These are phyloP conservation scores for Cryptosporidium parvum DNA, from an alignment of 169 alveolate genomes.

Conservation along the genomic window DNA sequence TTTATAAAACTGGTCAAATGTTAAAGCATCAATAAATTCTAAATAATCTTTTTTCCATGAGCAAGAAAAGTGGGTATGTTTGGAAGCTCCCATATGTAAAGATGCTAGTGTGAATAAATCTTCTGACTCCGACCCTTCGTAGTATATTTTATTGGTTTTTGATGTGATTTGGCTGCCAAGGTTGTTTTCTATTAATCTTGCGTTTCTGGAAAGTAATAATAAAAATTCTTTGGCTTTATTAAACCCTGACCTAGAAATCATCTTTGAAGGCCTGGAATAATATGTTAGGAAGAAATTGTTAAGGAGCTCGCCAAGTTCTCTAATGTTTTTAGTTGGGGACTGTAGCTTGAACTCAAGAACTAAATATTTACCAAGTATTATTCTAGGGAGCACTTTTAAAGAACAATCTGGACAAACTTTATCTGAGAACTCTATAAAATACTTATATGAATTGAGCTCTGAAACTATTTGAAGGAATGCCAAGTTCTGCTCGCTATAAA, in stretches of 20 bases:
- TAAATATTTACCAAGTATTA: constrained; percentile 34
- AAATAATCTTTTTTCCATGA: constrained; percentile 43
- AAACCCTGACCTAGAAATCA: constrained; percentile 27
- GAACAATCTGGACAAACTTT: constrained; percentile 32
- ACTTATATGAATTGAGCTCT: constrained; percentile 37
- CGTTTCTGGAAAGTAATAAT: constrained; percentile 4
- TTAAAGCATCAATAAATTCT: constrained; percentile 12
- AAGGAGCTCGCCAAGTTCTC: constrained; percentile 28
- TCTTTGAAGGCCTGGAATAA: constrained; percentile 58
- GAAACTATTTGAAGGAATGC: constrained; percentile 44
- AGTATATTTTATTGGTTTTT: background rate
- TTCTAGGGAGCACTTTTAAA: constrained; percentile 38
- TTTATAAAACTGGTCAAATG: constrained; percentile 30
- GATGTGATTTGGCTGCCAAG: background rate
- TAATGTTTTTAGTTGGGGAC: constrained; percentile 24
- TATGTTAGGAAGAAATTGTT: constrained; percentile 21
- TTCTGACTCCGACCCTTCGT: background rate
- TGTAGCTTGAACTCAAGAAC: constrained; percentile 53
- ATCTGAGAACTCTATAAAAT: constrained; percentile 38
- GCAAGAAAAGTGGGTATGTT: constrained; percentile 18
- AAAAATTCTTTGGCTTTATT: constrained; percentile 41
- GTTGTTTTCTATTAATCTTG: background rate
- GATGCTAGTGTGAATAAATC: constrained; percentile 3
- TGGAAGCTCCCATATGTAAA: constrained; percentile 16
- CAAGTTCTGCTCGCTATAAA: constrained; percentile 26